These are phyloP conservation scores for Boechera stricta DNA, from an alignment of 345 rosid genomes.

Conservation along the genomic window DNA sequence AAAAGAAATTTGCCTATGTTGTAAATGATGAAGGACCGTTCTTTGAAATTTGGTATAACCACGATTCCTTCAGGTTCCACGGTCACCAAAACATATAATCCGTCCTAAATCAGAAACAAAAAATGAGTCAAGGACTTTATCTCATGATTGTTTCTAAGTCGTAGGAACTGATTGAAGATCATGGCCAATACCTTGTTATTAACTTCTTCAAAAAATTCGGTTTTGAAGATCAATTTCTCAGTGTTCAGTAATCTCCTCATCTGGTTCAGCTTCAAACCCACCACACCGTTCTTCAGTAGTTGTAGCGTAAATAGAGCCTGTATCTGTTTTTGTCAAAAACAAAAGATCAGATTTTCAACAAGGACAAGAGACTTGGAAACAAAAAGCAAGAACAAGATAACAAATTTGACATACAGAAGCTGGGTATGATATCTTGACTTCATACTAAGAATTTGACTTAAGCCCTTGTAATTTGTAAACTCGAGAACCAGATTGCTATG, in stretches of 20 bases:
- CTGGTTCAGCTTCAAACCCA: slow-evolving; percentile 40
- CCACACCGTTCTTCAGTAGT: slow-evolving; percentile 53
- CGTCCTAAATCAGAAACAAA: slow-evolving; percentile 51
- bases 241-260: slow-evolving; percentile 64
- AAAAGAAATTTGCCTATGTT: slow-evolving; percentile 64
- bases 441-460: slow-evolving; percentile 76
- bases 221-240: slow-evolving; percentile 67
- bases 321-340: slow-evolving; percentile 48
- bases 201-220: slow-evolving; percentile 46
- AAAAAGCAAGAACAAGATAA: slow-evolving; percentile 17
- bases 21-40: slow-evolving; percentile 62
- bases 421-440: slow-evolving; percentile 98
- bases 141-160: background rate
- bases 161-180: background rate
- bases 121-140: background rate
- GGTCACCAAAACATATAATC: slow-evolving; percentile 58
- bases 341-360: slow-evolving; percentile 20
- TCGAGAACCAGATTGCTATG: slow-evolving; percentile 62
- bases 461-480: slow-evolving; percentile 66
- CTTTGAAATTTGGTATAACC: slow-evolving; percentile 61
- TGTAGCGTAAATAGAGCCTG: slow-evolving; percentile 75
- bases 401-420: slow-evolving; percentile 79
- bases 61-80: slow-evolving; percentile 91
- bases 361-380: slow-evolving; percentile 19
- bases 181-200: slow-evolving; percentile 51